Base-by-base conservation (phyloP, 2,329 filamentous ascomycete species). In the Phaeoacremonium minimum region DNA sequence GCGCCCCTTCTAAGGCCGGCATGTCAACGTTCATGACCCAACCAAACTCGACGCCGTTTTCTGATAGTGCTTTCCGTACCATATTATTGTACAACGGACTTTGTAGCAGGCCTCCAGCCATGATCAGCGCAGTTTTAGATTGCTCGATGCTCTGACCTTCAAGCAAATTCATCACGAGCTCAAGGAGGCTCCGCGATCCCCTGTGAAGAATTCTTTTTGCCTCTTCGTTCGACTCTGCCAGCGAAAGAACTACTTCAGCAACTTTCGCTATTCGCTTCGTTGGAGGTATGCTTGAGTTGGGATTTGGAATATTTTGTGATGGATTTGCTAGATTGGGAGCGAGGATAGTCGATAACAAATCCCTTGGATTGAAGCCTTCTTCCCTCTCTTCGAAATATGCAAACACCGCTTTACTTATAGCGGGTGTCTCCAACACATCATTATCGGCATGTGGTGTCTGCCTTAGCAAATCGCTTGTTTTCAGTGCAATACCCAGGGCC, bases 401-500 rank as follows among this genome's bases (percentile, higher is more conserved):
- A n/a, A n/a, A n/a, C n/a, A n/a, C n/a, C n/a, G n/a, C n/a, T n/a
- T n/a, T n/a, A n/a, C n/a, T n/a, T n/a, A n/a, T n/a, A n/a, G n/a
- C n/a, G n/a, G n/a, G n/a, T n/a, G 22, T 26, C 22, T 9, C 22
- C 9, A 26, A n/a, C 22, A 26, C 9, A n/a, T 26, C 22, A 9
- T 9, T 26, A n/a, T 9, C n/a, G 22, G 22, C 22, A 9, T 26
- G 22, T 26, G 22, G n/a, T n/a, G n/a, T 9, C 22, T 9, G 22
- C 9, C 22, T 26, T 26, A 26, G 22, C 22, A n/a, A 37, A 35
- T 67, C 61, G 7, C 56, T 40, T 4, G 44, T 38, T 3, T 41
- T 40, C n/a, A 68, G 41, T 0, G 61, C 51, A 4, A 46, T 39
- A 11, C 58, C 53, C 11, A 64, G 46, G 1, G 55, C 63, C 33